phyloP scores from a whole-genome alignment of 78 protist species.

The Tieghemostelium lacteum region DNA sequence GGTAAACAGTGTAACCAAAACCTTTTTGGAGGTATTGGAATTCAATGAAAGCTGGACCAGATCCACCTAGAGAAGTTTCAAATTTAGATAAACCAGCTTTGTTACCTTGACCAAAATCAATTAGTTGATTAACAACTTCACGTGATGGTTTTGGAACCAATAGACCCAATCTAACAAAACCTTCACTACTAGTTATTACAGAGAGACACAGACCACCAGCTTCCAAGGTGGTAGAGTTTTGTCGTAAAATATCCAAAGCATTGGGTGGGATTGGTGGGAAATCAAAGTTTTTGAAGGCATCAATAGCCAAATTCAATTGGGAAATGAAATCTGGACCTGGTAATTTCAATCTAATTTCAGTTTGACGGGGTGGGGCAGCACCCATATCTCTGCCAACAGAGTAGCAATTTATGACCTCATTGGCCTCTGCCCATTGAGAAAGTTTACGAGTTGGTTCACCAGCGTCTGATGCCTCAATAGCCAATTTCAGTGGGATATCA shows the following conservation, averaged over 20 bases:
- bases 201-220: conserved; percentile 62
- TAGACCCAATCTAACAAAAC: conserved; percentile 83
- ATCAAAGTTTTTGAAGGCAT: conserved; percentile 80
- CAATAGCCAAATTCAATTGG: conserved; percentile 77
- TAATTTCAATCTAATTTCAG: conserved; percentile 80
- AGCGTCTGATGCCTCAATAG: conserved; percentile 83
- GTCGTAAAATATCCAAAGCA: conserved; percentile 60
- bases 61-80: conserved; percentile 62
- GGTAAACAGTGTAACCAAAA: conserved; percentile 87
- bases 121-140: conserved; percentile 35
- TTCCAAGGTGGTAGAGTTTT: conserved; percentile 9
- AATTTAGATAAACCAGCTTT: conserved; percentile 56
- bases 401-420: conserved; percentile 62
- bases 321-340: conserved; percentile 69
- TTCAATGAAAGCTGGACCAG: conserved; percentile 80
- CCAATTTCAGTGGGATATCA: conserved; percentile 78
- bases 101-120: conserved; percentile 47
- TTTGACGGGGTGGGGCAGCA: conserved; percentile 89
- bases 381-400: conserved; percentile 87
- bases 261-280: conserved; percentile 81
- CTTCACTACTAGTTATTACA: conserved; percentile 81
- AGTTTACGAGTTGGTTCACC: conserved; percentile 82
- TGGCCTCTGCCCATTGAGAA: conserved; percentile 80
- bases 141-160: conserved; percentile 78
- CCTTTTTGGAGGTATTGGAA: conserved; percentile 82